Percentiles rank a stretch among this genome's conserved stretches.
These are phyloP conservation scores for Puccinellia tenuiflora DNA, from an alignment of 176 grass and related monocot species.

Conservation along the genomic window DNA sequence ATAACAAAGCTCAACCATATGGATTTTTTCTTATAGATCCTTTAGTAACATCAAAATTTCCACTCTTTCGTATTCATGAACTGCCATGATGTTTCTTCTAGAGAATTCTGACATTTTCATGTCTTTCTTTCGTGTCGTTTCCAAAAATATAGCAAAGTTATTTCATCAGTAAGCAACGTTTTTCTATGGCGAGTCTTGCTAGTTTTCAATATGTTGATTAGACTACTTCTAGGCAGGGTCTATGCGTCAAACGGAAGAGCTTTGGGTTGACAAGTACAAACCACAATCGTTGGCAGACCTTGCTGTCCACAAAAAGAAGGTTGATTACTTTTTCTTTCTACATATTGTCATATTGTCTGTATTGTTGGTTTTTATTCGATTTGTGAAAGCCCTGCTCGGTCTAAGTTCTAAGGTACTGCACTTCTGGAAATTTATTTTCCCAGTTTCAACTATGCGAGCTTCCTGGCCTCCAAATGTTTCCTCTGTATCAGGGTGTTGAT, in stretches of 20 bases:
- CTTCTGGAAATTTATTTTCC: not conserved
- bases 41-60: not conserved
- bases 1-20: not conserved
- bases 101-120: not conserved
- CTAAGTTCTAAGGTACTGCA: not conserved
- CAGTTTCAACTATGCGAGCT: not conserved
- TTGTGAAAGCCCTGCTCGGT: not conserved
- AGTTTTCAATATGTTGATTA: slow-evolving; percentile 42
- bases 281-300: slow-evolving; percentile 66
- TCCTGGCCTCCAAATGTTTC: not conserved
- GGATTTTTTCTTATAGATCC: not conserved
- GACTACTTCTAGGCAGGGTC: slow-evolving; percentile 60
- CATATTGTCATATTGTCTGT: slow-evolving; percentile 20
- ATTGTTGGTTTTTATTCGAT: slow-evolving; percentile 4
- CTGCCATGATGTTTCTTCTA: not conserved
- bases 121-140: not conserved
- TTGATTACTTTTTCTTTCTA: slow-evolving; percentile 16
- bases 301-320: slow-evolving; percentile 95
- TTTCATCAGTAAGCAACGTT: not conserved
- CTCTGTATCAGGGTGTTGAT: slow-evolving; percentile 6
- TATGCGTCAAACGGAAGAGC: slow-evolving; percentile 50
- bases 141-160: not conserved
- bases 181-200: not conserved
- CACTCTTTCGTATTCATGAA: slow-evolving; percentile 6
- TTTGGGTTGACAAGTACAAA: slow-evolving; percentile 92